A percentile compares a stretch with the other conserved stretches of the same genome.
Evolutionary conservation across 768 basidiomycete genomes (phyloP).

Genomic region (Steccherinum ochraceum): DNA sequence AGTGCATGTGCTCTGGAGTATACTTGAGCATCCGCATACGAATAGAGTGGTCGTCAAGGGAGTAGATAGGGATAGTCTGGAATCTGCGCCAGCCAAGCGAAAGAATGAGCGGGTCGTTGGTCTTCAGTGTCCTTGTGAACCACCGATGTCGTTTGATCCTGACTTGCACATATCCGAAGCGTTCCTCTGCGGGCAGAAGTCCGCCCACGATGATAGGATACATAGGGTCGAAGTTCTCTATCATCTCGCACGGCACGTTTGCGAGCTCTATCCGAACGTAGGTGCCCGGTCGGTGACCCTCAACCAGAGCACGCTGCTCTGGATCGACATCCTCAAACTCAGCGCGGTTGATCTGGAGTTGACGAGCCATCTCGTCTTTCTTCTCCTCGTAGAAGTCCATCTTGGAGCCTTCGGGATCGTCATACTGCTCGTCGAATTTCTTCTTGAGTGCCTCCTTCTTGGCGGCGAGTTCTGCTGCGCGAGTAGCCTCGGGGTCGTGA

Average conservation of each 20-base stretch:
- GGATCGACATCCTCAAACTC: slow-evolving; percentile 81
- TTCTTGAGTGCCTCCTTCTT: slow-evolving; percentile 91
- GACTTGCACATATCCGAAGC: slow-evolving; percentile 91
- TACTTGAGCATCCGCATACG: slow-evolving; percentile 99
- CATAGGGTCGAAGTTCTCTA: slow-evolving; percentile 87
- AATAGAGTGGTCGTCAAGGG: slow-evolving; percentile 94
- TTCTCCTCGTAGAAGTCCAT: slow-evolving; percentile 86
- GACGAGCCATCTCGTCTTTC: slow-evolving; percentile 87
- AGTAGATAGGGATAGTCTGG: slow-evolving; percentile 92
- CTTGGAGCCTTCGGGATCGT: slow-evolving; percentile 75
- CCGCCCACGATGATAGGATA: slow-evolving; percentile 94
- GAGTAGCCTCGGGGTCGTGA: slow-evolving; percentile 31
- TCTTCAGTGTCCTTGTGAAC: slow-evolving; percentile 88
- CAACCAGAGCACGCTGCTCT: slow-evolving; percentile 75
- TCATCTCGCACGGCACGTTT: slow-evolving; percentile 83
- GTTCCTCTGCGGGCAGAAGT: slow-evolving; percentile 81
- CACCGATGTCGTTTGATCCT: slow-evolving; percentile 96
- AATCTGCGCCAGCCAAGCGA: slow-evolving; percentile 98
- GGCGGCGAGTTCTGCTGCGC: slow-evolving; percentile 54
- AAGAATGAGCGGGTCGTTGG: slow-evolving; percentile 93
- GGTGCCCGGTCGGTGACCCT: slow-evolving; percentile 84
- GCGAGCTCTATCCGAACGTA: slow-evolving; percentile 90
- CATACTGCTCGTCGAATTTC: slow-evolving; percentile 96
- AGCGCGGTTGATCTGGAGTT: slow-evolving; percentile 72
- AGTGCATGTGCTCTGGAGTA: slow-evolving; percentile 99